phyloP scores from a whole-genome alignment of 352 stramenopile species.

The Thalassiosira hispida region DNA sequence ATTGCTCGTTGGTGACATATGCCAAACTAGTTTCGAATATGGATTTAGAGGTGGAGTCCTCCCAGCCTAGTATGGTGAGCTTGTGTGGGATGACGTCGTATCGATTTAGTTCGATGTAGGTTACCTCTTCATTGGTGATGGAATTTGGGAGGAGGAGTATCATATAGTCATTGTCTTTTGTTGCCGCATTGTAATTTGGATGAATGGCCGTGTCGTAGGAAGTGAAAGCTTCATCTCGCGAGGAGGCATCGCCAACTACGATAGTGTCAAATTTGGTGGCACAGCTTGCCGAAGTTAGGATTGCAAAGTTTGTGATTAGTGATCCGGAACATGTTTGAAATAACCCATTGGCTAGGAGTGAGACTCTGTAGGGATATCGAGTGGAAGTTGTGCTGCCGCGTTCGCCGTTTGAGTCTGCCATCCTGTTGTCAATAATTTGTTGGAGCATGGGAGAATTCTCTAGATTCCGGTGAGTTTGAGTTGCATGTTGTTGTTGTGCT shows the following conservation, averaged over 20 bases:
- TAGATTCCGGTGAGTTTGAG: too few relatives aligned
- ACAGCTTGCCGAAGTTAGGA: neutral
- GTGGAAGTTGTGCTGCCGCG: neutral
- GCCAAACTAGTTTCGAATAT: neutral
- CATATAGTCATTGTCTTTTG: neutral
- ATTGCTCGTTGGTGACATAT: neutral
- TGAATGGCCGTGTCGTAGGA: neutral
- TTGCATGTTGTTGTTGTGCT: too few relatives aligned
- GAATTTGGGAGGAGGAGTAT: neutral
- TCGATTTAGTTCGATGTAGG: neutral
- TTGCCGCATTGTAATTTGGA: neutral
- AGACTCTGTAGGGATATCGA: conserved; percentile 4
- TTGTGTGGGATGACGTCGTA: neutral
- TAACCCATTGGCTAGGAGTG: neutral
- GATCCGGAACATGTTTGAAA: neutral
- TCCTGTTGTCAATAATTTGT: too few relatives aligned
- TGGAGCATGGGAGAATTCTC: too few relatives aligned
- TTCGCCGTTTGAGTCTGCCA: too few relatives aligned
- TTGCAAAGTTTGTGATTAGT: neutral
- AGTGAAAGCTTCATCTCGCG: neutral
- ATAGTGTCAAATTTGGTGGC: neutral
- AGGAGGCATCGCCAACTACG: neutral
- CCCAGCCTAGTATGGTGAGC: neutral
- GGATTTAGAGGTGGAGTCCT: neutral
- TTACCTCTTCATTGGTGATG: neutral